A percentile compares a stretch with the other conserved stretches of the same genome.
Conservation (phyloP, 495 filamentous ascomycete species). For the Paragyromitra xinjiangensis region DNA sequence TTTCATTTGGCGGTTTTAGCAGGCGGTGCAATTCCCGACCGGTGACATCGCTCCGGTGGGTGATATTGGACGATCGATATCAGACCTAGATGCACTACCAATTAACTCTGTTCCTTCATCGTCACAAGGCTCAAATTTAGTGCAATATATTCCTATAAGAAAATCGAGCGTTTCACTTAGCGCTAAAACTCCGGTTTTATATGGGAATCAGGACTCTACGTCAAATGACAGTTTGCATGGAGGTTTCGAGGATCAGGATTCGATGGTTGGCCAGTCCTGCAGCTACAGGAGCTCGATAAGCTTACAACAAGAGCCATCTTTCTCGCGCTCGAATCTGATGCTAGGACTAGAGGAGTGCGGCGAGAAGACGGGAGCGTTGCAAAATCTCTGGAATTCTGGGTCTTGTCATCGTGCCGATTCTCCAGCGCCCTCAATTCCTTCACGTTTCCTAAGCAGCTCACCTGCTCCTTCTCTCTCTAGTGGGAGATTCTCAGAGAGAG, state of each 20-base stretch:
- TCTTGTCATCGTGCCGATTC: conserved; percentile 12
- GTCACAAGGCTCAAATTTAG: background rate
- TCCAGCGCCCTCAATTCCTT: background rate
- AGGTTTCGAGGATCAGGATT: conserved; percentile 33
- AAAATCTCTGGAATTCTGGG: conserved; percentile 5
- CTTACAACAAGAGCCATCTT: conserved; percentile 26
- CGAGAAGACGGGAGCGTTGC: conserved; percentile 7
- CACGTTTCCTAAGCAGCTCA: background rate
- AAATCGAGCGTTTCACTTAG: conserved; percentile 1
- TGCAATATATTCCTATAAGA: background rate
- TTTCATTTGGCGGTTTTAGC: background rate
- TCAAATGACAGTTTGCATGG: conserved; percentile 37
- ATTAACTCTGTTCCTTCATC: background rate
- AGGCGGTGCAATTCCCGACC: background rate
- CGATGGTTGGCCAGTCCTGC: conserved; percentile 17
- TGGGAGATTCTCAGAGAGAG: background rate
- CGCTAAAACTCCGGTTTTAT: background rate
- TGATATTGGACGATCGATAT: background rate
- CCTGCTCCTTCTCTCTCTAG: background rate
- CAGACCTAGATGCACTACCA: background rate
- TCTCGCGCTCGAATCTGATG: conserved; percentile 13
- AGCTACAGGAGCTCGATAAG: conserved; percentile 47
- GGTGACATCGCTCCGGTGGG: background rate
- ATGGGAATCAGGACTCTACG: conserved; percentile 18
- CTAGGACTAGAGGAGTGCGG: conserved; percentile 33